Percentiles rank a stretch among this genome's conserved stretches.
phyloP scores from a whole-genome alignment of 2,329 filamentous ascomycete species.

The Pezicula neosporulosa region DNA sequence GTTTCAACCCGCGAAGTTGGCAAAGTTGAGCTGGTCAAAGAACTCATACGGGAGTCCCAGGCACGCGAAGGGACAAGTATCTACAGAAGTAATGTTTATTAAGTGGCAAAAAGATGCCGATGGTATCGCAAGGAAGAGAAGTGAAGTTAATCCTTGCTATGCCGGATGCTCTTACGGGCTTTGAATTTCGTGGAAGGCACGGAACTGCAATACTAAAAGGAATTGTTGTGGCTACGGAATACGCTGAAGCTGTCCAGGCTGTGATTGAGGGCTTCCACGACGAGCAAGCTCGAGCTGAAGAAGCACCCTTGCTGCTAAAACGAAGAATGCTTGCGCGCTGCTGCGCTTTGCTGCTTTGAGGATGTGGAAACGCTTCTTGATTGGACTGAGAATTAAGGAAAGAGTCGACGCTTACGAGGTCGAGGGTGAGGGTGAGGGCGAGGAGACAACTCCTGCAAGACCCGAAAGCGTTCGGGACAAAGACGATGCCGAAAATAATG shows the following conservation, averaged over 20 bases:
- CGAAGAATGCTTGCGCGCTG: too few species aligned
- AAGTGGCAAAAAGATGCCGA: constrained; percentile 74
- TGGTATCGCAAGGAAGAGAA: constrained; percentile 83
- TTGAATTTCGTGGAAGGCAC: constrained; percentile 79
- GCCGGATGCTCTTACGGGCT: constrained; percentile 88
- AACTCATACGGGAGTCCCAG: constrained; percentile 31
- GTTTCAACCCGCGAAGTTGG: constrained; percentile 67
- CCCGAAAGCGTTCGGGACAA: constrained; percentile 51
- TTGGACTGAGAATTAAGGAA: constrained; percentile 56
- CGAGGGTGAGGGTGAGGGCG: constrained; percentile 30
- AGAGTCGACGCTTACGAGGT: constrained; percentile 24
- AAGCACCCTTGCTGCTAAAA: constrained; percentile 58
- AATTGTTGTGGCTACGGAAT: constrained; percentile 70
- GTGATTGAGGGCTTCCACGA: constrained; percentile 67
- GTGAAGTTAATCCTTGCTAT: constrained; percentile 82
- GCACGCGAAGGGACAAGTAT: constrained; percentile 59
- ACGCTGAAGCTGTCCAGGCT: constrained; percentile 66
- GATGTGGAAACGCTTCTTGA: constrained; percentile 74
- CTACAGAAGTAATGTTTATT: constrained; percentile 82
- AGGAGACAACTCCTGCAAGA: constrained; percentile 49
- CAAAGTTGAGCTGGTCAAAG: constrained; percentile 67
- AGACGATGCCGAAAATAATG: constrained; percentile 21
- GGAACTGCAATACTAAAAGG: constrained; percentile 83
- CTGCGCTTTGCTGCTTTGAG: constrained; percentile 51
- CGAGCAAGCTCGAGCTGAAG: constrained; percentile 59